Evolutionary conservation across 148 eudicot genomes (phyloP).

Genomic region (Chenopodium album): DNA sequence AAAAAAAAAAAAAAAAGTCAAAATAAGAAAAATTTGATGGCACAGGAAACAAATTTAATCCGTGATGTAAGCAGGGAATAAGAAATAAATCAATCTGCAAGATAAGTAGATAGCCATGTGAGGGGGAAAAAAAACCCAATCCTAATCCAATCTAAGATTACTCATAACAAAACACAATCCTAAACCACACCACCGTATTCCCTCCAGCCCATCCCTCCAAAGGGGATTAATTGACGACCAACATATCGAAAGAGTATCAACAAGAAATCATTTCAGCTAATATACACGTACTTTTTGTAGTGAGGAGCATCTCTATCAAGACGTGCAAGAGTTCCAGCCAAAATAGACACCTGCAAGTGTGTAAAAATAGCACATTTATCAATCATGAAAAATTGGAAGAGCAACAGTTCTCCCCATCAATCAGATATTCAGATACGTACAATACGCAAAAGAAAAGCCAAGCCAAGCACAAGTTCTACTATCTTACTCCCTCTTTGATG

Average conservation of each 20-base stretch:
- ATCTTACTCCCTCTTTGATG: neutral
- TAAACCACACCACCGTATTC: neutral
- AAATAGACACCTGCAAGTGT: constrained; percentile 81
- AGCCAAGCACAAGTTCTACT: neutral
- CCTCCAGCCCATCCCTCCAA: neutral
- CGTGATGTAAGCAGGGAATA: neutral
- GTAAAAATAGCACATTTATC: neutral
- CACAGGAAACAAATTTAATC: neutral
- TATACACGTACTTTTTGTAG: constrained; percentile 75
- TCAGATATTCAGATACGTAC: constrained; percentile 10
- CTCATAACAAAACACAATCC: neutral
- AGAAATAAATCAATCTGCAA: neutral
- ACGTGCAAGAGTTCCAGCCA: constrained; percentile 98
- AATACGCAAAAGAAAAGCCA: neutral
- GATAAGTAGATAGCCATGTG: neutral
- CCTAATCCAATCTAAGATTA: neutral
- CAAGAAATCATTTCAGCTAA: neutral
- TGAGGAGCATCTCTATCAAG: constrained; percentile 99
- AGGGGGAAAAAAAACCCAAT: neutral
- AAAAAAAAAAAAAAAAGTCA: neutral
- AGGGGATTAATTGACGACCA: neutral
- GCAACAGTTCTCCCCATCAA: neutral
- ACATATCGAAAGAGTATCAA: neutral
- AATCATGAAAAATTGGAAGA: neutral
- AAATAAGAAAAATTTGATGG: neutral